Conservation (phyloP, 306 rosid species). For the Amphicarpaea edgeworthii region DNA sequence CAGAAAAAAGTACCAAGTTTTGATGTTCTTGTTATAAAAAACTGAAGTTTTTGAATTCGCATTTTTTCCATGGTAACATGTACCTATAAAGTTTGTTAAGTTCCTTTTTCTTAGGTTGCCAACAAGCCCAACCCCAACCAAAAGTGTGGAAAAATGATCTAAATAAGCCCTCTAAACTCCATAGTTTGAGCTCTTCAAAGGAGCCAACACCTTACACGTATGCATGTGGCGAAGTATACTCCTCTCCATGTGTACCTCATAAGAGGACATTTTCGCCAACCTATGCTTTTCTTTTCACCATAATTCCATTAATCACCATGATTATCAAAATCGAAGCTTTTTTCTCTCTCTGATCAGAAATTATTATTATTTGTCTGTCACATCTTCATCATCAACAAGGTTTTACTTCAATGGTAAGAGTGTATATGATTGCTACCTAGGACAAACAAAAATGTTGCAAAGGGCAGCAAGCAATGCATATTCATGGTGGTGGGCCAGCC, state of each 20-base stretch:
- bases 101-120: constrained; percentile 39
- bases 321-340: constrained; percentile 5
- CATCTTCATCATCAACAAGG: constrained; percentile 20
- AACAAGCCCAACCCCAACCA: constrained; percentile 13
- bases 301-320: constrained; percentile 35
- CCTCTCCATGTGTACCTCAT: constrained; percentile 61
- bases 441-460: constrained; percentile 74
- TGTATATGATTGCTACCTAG: constrained; percentile 31
- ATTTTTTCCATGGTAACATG: neutral
- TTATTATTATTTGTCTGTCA: neutral
- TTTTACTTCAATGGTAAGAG: constrained; percentile 47
- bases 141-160: constrained; percentile 29
- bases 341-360: constrained; percentile 40
- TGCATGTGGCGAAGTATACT: constrained; percentile 66
- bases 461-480: constrained; percentile 98
- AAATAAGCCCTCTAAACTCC: constrained; percentile 43
- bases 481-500: constrained; percentile 99
- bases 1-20: neutral
- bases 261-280: constrained; percentile 47
- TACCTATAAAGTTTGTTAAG: constrained; percentile 16
- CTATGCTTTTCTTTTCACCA: constrained; percentile 40
- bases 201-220: constrained; percentile 56
- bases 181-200: constrained; percentile 46
- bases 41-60: neutral
- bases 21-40: neutral